phyloP scores from a whole-genome alignment of 176 grass and related monocot genomes.

The Carex scoparia region DNA sequence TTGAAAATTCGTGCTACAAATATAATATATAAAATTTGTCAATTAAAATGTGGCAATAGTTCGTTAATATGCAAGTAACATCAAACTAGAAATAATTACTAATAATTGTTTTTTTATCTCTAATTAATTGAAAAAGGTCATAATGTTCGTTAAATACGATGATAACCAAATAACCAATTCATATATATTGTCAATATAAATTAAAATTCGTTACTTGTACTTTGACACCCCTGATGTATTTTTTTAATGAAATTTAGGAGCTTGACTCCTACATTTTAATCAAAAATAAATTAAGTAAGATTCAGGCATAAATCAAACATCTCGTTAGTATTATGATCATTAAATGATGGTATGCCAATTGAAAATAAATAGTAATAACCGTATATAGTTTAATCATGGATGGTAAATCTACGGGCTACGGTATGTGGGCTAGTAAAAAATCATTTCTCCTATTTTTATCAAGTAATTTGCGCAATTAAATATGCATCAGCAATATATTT shows the following conservation, averaged over 20 bases:
- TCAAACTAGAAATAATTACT: neutral
- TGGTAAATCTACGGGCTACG: neutral
- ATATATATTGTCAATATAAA: too few relatives aligned
- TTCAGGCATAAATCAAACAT: neutral
- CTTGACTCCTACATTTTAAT: too few relatives aligned
- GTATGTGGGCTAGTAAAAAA: neutral
- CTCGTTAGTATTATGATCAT: neutral
- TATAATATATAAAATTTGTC: neutral
- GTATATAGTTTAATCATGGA: neutral
- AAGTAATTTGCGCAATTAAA: neutral
- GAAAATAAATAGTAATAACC: neutral
- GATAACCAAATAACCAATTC: neutral
- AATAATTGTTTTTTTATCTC: neutral
- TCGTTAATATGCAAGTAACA: neutral
- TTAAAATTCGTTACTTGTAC: too few relatives aligned
- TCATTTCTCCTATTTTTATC: neutral
- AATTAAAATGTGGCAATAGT: neutral
- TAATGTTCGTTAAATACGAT: neutral
- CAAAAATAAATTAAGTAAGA: neutral
- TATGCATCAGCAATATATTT: neutral
- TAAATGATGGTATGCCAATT: neutral
- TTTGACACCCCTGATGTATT: too few relatives aligned
- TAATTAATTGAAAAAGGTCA: neutral
- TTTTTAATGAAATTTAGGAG: too few relatives aligned
- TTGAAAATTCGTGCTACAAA: neutral